Percentiles rank a stretch among this genome's conserved stretches.
These are phyloP conservation scores for Acanthamoeba sp. DNA, from an alignment of 208 protist species.

Conservation along the genomic window DNA sequence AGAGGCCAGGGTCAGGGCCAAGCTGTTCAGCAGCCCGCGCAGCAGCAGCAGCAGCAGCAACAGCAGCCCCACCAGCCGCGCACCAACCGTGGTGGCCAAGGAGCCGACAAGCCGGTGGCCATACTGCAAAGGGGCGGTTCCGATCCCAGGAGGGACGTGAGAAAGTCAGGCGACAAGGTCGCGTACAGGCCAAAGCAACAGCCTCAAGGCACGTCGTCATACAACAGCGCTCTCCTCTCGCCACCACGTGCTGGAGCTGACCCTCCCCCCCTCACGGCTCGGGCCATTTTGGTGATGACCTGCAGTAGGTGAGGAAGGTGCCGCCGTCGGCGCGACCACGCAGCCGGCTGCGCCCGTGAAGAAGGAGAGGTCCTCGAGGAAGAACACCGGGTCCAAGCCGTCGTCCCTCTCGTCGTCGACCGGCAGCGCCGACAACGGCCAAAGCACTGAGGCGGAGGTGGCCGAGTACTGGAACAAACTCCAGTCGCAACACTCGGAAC, in stretches of 20 bases:
- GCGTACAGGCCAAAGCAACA: conserved; percentile 8
- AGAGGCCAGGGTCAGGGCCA: not conserved
- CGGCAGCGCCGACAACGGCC: not conserved
- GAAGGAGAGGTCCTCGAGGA: not conserved
- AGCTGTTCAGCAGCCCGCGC: too few relatives aligned
- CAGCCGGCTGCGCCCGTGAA: not conserved
- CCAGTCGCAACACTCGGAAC: not conserved
- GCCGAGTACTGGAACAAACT: conserved; percentile 24
- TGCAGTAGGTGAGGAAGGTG: not conserved
- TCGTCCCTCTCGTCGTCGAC: not conserved
- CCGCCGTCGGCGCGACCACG: not conserved
- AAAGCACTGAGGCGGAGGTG: not conserved
- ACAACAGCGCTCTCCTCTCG: too few relatives aligned
- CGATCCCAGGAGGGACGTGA: not conserved
- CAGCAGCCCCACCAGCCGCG: not conserved
- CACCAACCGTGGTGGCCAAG: not conserved
- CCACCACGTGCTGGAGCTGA: too few relatives aligned
- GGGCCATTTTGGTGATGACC: not conserved
- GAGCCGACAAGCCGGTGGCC: not conserved
- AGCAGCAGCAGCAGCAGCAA: not conserved
- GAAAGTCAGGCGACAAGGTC: not conserved
- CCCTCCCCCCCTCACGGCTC: too few relatives aligned
- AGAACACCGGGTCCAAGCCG: not conserved
- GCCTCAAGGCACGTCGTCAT: not conserved
- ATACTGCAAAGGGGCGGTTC: not conserved